Conservation (phyloP, 805 yeast genomes). For the Starmerella apicola region DNA sequence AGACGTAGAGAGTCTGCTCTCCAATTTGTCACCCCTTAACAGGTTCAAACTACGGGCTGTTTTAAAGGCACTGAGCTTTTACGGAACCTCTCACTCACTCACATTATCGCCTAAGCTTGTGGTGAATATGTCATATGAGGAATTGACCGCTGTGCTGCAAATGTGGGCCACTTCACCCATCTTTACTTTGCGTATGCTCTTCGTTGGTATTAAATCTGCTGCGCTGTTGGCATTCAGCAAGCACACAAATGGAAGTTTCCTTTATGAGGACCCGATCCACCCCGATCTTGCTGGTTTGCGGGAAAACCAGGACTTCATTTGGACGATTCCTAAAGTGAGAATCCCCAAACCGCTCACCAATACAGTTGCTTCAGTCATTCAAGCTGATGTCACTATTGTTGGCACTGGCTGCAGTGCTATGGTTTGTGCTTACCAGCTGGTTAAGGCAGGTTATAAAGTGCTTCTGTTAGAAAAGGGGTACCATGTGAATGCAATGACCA, state of each 20-base stretch:
- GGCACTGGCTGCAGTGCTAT: conserved; percentile 48
- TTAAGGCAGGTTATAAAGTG: conserved; percentile 33
- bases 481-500: conserved; percentile 31
- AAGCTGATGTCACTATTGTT: conserved; percentile 34
- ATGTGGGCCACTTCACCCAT: conserved; percentile 36
- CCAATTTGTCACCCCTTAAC: background rate
- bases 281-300: conserved; percentile 7
- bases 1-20: conserved; percentile 1
- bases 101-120: conserved; percentile 19
- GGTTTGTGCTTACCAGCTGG: conserved; percentile 38
- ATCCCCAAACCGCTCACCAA: conserved; percentile 7
- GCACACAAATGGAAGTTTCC: conserved; percentile 1
- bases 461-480: conserved; percentile 42
- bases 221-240: conserved; percentile 7
- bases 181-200: conserved; percentile 29
- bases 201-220: conserved; percentile 25
- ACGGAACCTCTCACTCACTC: conserved; percentile 19
- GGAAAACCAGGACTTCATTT: background rate
- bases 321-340: conserved; percentile 6
- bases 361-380: conserved; percentile 1
- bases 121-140: conserved; percentile 22
- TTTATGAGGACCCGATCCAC: conserved; percentile 12
- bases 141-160: conserved; percentile 28
- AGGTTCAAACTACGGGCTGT: conserved; percentile 12
- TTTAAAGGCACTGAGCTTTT: conserved; percentile 17